Evolutionary conservation across 2,329 filamentous ascomycete species (phyloP).

Genomic region (Basipetospora chlamydospora): DNA sequence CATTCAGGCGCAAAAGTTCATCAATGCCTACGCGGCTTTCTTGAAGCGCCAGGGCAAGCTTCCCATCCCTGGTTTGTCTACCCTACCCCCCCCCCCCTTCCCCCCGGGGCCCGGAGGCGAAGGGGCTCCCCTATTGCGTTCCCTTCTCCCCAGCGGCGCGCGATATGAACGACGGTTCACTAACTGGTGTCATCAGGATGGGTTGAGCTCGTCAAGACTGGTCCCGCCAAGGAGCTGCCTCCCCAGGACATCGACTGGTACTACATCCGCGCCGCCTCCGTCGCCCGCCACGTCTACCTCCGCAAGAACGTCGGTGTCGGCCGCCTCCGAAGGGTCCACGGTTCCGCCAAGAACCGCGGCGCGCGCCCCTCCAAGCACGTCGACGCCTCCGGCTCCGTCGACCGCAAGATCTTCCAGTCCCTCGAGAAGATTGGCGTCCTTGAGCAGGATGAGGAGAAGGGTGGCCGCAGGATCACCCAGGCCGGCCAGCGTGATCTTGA

Average conservation of each 20-base stretch:
- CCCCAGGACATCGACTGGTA: constrained; percentile 98
- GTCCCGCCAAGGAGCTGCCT: constrained; percentile 89
- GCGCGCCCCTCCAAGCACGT: constrained; percentile 85
- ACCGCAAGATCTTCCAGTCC: constrained; percentile 94
- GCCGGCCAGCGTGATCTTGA: constrained; percentile 98
- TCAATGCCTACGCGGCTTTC: constrained; percentile 73
- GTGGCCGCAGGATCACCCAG: constrained; percentile 96
- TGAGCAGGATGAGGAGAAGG: constrained; percentile 96
- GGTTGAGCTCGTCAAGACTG: constrained; percentile 99
- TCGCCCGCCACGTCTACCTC: constrained; percentile 97
- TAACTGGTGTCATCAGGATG: constrained; percentile 49
- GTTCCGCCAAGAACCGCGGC: constrained; percentile 93
- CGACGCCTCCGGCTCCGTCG: constrained; percentile 84
- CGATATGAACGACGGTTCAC: no score
- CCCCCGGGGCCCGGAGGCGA: constrained; percentile 5
- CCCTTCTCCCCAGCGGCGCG: no score
- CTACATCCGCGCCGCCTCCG: constrained; percentile 77
- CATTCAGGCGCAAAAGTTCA: constrained; percentile 72
- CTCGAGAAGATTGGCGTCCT: constrained; percentile 99
- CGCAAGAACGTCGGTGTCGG: constrained; percentile 99
- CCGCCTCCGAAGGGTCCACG: constrained; percentile 93
- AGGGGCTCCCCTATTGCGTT: no score
- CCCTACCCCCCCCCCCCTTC: not conserved
- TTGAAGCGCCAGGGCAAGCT: constrained; percentile 91
- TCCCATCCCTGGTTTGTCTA: constrained; percentile 64